Percentiles rank a stretch among this genome's conserved stretches.
phyloP scores from a whole-genome alignment of 2,329 filamentous ascomycete species.

The Davidsoniella neocaledoniae region DNA sequence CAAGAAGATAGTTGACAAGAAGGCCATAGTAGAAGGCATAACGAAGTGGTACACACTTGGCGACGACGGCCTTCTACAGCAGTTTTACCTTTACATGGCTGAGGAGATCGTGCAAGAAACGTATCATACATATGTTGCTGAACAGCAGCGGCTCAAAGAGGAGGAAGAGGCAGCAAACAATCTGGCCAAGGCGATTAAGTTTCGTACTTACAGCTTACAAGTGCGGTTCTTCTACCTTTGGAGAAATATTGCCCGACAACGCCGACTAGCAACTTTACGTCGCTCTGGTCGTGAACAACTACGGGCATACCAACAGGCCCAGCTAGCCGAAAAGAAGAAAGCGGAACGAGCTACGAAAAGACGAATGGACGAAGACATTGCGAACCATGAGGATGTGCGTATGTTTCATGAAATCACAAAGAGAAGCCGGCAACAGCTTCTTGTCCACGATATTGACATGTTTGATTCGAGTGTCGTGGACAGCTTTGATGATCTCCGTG shows the following conservation, averaged over 20 bases:
- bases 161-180: conserved; percentile 32
- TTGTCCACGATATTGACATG: conserved; percentile 23
- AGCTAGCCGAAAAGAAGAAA: conserved; percentile 22
- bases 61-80: conserved; percentile 35
- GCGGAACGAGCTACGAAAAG: conserved; percentile 14
- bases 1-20: conserved; percentile 3
- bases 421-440: conserved; percentile 18
- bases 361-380: conserved; percentile 10
- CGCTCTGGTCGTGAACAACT: conserved; percentile 34
- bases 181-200: conserved; percentile 30
- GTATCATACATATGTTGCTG: conserved; percentile 24
- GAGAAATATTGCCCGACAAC: conserved; percentile 31
- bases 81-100: conserved; percentile 30
- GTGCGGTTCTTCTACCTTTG: conserved; percentile 41
- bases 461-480: conserved; percentile 26
- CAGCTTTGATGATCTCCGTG: conserved; percentile 24
- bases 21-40: conserved; percentile 27
- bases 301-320: conserved; percentile 27
- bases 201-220: conserved; percentile 30
- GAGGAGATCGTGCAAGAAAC: conserved; percentile 27
- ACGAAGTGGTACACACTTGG: conserved; percentile 37
- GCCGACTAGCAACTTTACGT: conserved; percentile 32
- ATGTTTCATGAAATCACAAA: conserved; percentile 12
- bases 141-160: conserved; percentile 25
- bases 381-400: conserved; percentile 1